Evolutionary conservation across 805 yeast genomes (phyloP), one percentile per base, ranked within the genome.

Genomic region (Cyberlindnera samutprakarnensis): DNA sequence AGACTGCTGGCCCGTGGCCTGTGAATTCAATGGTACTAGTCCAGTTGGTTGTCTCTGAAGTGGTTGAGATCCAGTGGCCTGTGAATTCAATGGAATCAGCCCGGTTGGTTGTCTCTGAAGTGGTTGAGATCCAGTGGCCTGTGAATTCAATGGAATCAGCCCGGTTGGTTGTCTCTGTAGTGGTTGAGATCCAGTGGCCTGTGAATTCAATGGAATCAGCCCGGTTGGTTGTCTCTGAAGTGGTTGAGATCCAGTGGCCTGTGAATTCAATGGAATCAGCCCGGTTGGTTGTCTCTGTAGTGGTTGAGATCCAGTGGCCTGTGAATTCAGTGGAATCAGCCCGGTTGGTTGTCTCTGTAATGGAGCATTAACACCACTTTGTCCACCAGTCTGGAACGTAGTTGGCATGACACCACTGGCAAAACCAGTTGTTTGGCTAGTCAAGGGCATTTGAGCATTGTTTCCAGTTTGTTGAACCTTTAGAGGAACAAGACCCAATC

Each of bases 111-210:
- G 15, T 17, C 41, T 11, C 11, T 19, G 22, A 19, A 19, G 22
- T 11, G 11, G 22, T 19, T 8, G 8, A 19, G 22, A 3, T 26
- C 43, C 50, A 25, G 51, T 36, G 13, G 18, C 30, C 13, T 38
- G 41, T 7, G 37, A 30, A 9, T 37, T 27, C 32, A 56, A 56
- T 24, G 54, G 53, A 13, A 46, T 32, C 14, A 46, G 6, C 1
- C 62, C 64, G 19, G 72, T 59, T 13, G 52, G 40, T 16, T 31
- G 18, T 1, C 63, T 64, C 20, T 72, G 59, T n/a, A 51, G 40
- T 42, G 66, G 64, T n/a, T 72, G 60, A 8, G 71, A 63, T 4
- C 86, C 81, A 4, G 88, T 79, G 35, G 68, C 70, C 49, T 78
- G 31, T 10, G 13, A 17, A 16, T 48, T 19, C 30, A 79, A 73